Conservation (phyloP, 2,329 filamentous ascomycete genomes). For the Fusarium floridanum region DNA sequence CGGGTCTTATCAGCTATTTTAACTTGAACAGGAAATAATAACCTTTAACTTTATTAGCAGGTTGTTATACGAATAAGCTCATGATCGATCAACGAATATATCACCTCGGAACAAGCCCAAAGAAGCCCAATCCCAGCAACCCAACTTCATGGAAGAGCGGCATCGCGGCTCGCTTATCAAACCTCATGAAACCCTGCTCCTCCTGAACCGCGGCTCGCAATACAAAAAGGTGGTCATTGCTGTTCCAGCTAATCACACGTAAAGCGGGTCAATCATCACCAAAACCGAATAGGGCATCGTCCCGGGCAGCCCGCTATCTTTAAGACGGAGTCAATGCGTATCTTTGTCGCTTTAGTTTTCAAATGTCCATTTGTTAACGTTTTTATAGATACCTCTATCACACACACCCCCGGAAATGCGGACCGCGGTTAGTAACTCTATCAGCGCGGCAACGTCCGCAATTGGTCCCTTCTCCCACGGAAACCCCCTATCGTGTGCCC, state of each 20-base stretch:
- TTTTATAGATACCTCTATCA: neutral
- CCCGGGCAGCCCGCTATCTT: conserved; percentile 4
- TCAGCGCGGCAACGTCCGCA: conserved; percentile 19
- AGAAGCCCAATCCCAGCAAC: neutral
- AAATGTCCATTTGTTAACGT: conserved; percentile 1
- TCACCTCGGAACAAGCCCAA: neutral
- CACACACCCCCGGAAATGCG: conserved; percentile 4
- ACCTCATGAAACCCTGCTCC: neutral
- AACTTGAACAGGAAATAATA: neutral
- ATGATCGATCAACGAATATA: neutral
- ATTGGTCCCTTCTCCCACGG: conserved; percentile 2
- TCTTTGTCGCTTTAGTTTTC: neutral
- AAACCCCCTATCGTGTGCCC: conserved; percentile 4
- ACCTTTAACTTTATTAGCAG: neutral
- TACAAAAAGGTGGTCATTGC: conserved; percentile 2
- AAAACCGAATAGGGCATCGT: neutral
- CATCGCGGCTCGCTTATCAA: conserved; percentile 1
- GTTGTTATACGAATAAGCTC: neutral
- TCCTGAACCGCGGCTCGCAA: neutral
- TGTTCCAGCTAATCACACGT: neutral
- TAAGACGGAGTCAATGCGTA: conserved; percentile 13
- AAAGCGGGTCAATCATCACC: conserved; percentile 2
- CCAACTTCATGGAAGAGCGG: neutral
- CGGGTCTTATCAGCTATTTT: neutral
- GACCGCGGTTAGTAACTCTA: conserved; percentile 22